phyloP scores from a whole-genome alignment of 1,284 basidiomycete genomes.

The Inonotus hispidus region DNA sequence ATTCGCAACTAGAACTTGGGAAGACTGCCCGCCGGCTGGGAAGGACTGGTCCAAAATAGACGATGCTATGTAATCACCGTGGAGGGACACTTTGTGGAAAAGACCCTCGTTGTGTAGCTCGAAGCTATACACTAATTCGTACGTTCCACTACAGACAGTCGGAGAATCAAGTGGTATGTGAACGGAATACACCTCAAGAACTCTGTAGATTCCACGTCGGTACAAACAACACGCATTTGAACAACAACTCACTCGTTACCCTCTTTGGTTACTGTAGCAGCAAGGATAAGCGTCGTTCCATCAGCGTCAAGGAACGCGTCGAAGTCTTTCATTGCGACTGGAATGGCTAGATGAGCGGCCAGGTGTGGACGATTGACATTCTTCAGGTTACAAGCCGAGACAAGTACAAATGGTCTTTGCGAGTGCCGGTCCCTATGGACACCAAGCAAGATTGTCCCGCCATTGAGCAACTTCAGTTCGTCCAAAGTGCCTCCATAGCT shows the following conservation, averaged over 20 bases:
- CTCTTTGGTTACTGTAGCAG: constrained; percentile 11
- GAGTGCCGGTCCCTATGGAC: constrained; percentile 15
- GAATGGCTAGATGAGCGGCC: constrained; percentile 4
- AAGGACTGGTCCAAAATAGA: constrained; percentile 9
- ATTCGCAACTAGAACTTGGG: constrained; percentile 16
- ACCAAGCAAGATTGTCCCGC: constrained; percentile 10
- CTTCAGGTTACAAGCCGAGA: constrained; percentile 8
- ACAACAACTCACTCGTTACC: constrained; percentile 7
- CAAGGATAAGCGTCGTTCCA: constrained; percentile 9
- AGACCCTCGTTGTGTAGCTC: constrained; percentile 8
- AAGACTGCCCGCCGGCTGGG: constrained; percentile 4
- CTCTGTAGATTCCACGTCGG: neutral
- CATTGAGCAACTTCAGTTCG: constrained; percentile 15
- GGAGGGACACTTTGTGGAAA: constrained; percentile 19
- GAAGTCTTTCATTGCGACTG: constrained; percentile 14
- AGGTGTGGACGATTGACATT: constrained; percentile 3
- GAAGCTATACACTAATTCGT: constrained; percentile 8
- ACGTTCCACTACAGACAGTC: constrained; percentile 6
- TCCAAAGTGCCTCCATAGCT: constrained; percentile 9
- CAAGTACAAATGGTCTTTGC: constrained; percentile 8
- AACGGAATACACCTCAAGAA: constrained; percentile 14
- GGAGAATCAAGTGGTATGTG: constrained; percentile 6
- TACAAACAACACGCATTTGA: neutral
- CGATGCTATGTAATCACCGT: constrained; percentile 15
- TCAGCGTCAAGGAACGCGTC: constrained; percentile 11